A percentile compares a stretch with the other conserved stretches of the same genome.
Conservation (phyloP, 352 stramenopile species). For the Phytophthora rubi region DNA sequence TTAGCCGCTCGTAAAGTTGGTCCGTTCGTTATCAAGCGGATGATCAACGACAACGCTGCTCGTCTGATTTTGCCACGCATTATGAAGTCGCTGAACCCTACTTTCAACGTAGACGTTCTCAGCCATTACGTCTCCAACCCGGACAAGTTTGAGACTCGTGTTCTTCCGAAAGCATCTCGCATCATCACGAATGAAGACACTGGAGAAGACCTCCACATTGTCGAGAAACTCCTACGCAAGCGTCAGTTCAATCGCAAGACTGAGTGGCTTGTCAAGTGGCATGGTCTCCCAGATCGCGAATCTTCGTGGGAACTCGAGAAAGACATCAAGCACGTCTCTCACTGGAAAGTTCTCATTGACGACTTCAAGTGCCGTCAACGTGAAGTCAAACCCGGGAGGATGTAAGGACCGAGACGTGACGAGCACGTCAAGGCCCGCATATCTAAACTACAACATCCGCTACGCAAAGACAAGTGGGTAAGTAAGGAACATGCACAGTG, state of each 20-base stretch:
- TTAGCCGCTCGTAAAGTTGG: too few species aligned
- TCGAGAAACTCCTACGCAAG: slow-evolving; percentile 1
- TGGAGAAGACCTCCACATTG: slow-evolving; percentile 13
- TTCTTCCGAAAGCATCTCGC: neutral
- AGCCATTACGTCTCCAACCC: too few species aligned
- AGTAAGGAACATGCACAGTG: too few species aligned
- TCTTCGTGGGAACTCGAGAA: slow-evolving; percentile 14
- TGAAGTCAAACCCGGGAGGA: slow-evolving; percentile 22
- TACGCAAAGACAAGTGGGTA: too few species aligned
- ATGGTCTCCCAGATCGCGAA: slow-evolving; percentile 16
- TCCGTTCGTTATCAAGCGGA: too few species aligned
- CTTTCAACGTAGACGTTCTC: too few species aligned
- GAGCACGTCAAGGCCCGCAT: neutral
- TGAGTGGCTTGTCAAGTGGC: slow-evolving; percentile 19
- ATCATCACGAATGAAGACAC: slow-evolving; percentile 5
- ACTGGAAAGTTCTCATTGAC: slow-evolving; percentile 19
- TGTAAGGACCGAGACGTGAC: slow-evolving; percentile 4
- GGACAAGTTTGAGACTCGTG: too few species aligned
- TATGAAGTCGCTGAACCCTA: too few species aligned
- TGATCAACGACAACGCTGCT: too few species aligned
- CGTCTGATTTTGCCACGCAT: too few species aligned
- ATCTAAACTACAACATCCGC: too few species aligned
- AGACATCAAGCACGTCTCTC: slow-evolving; percentile 14
- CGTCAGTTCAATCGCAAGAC: slow-evolving; percentile 12
- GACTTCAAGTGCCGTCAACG: slow-evolving; percentile 16